Conservation (phyloP, 176 grass and related monocot species). For the Oryza glumipatula region DNA sequence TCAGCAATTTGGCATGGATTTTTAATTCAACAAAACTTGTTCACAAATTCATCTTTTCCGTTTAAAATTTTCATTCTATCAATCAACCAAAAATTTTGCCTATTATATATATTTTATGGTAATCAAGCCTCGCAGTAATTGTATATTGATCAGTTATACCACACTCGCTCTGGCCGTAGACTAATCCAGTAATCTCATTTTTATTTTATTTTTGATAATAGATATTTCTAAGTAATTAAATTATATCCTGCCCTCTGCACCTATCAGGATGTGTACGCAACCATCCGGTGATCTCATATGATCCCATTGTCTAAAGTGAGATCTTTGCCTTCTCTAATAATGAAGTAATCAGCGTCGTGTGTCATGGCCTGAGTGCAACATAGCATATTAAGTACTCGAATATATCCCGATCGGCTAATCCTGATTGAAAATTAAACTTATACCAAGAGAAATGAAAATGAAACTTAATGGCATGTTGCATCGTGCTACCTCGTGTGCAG, state of each 20-base stretch:
- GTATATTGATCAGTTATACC: background rate
- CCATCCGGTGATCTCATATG: background rate
- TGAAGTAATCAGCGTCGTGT: background rate
- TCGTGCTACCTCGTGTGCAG: background rate
- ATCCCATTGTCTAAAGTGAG: background rate
- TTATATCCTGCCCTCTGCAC: too few species aligned
- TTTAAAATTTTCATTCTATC: too few species aligned
- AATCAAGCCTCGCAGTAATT: background rate
- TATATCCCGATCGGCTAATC: background rate
- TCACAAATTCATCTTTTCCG: too few species aligned
- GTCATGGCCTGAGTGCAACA: slow-evolving; percentile 2
- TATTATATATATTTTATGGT: too few species aligned
- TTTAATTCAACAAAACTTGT: too few species aligned
- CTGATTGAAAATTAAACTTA: background rate
- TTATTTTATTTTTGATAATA: too few species aligned
- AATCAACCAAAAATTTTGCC: too few species aligned
- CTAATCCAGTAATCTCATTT: background rate
- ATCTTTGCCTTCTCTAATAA: background rate
- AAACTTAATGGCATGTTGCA: background rate
- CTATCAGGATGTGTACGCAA: too few species aligned
- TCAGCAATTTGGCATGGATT: too few species aligned
- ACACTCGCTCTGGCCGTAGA: background rate
- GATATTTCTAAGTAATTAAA: too few species aligned
- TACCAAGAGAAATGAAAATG: background rate
- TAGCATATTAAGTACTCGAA: background rate